Base-by-base conservation (phyloP, 2,329 filamentous ascomycete genomes). In the Bipolaris zeicola region DNA sequence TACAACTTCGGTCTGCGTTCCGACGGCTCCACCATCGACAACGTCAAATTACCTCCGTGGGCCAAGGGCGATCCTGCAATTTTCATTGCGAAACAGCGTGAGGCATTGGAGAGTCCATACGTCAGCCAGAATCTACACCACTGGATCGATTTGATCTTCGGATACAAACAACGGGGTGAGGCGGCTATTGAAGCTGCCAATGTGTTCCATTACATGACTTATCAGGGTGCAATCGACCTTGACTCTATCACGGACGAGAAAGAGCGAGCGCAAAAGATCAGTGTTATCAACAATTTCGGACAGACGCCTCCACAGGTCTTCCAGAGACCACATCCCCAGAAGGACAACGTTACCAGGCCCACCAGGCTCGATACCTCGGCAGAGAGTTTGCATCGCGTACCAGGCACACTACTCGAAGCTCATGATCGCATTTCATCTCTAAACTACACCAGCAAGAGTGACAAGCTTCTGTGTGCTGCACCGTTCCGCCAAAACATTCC, bases 261-360 rank as follows among this genome's bases (percentile, higher is more conserved):
- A 53, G 93, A 98, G 75, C 85, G 92, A 41, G 82, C 92, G 6
- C 91, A 94, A 5, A 94, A 92, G 0, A 97, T 96, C 51, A 92
- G 92, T 33, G 96, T 97, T 65, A 98, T 99, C 67, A 94, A 99
- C 77, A 98, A 98, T 67, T 99, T 99, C 75, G 95, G 95, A 0
- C 95, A 99, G 75, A 99, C 96, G 1, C 95, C 96, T 1, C 90
- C 96, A 66, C 96, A 99, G 74, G 89, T 98, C 14, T 99, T 98
- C 74, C 85, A 87, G 42, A 89, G 89, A 56, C 83, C 89, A 11
- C 95, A 99, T 75, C 88, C 90, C 3, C 79, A 85, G n/a, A 85
- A 89, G 13, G 92, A 96, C 53, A 77, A 83, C 4, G 81, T 85
- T 20, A 85, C 87, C 52, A 87, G 86, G 5, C 80, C 84, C 3